phyloP scores from a whole-genome alignment of 805 yeast species.

The Metschnikowia sp. region DNA sequence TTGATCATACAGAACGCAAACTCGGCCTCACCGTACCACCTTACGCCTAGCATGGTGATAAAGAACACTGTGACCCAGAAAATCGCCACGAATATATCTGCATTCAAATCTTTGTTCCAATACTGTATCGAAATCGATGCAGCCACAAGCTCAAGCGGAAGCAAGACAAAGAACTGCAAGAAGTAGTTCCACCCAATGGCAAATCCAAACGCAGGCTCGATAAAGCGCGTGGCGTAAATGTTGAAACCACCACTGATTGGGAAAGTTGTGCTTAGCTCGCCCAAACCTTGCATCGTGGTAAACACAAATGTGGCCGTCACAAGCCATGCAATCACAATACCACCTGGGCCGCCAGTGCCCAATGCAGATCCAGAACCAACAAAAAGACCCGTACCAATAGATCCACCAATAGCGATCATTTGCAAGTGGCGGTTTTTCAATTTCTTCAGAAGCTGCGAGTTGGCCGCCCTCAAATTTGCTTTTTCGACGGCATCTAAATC shows the following conservation, averaged over 20 bases:
- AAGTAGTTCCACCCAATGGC: slow-evolving; percentile 72
- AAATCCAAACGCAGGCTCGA: slow-evolving; percentile 68
- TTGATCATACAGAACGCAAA: slow-evolving; percentile 65
- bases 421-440: slow-evolving; percentile 62
- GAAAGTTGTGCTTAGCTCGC: slow-evolving; percentile 49
- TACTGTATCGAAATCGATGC: slow-evolving; percentile 54
- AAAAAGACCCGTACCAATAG: slow-evolving; percentile 80
- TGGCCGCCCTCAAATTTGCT: slow-evolving; percentile 26
- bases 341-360: slow-evolving; percentile 70
- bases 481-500: slow-evolving; percentile 27
- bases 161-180: slow-evolving; percentile 49
- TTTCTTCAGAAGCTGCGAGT: slow-evolving; percentile 17
- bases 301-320: slow-evolving; percentile 33
- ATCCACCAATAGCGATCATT: slow-evolving; percentile 82
- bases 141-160: slow-evolving; percentile 66
- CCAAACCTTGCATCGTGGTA: slow-evolving; percentile 42
- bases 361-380: slow-evolving; percentile 69
- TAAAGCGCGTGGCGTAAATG: slow-evolving; percentile 60
- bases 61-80: slow-evolving; percentile 48
- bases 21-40: slow-evolving; percentile 51
- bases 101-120: slow-evolving; percentile 49
- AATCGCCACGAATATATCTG: slow-evolving; percentile 57
- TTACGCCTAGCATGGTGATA: slow-evolving; percentile 18
- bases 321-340: slow-evolving; percentile 37
- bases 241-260: slow-evolving; percentile 49